Evolutionary conservation across 208 protist genomes (phyloP), one percentile per base, ranked within the genome.

Genomic region (Porcisia deanei): DNA sequence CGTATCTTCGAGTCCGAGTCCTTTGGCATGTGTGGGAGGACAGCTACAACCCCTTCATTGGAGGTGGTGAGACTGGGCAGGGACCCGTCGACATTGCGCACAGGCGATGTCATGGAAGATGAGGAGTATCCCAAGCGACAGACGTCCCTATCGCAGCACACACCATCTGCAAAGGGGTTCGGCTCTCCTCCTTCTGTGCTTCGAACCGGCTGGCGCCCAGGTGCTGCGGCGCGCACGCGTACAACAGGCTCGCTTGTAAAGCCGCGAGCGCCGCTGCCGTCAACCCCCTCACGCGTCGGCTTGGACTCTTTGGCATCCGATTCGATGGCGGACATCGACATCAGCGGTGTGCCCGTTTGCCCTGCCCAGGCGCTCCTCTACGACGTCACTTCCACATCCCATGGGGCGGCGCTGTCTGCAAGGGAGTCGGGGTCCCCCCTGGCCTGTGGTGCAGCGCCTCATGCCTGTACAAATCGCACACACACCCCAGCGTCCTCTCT

Each of bases 171-270:
- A 12, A 16, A 55, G 47, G 37, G 37, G 37, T 57, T 22, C 8
- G 63, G 55, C 10, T 81, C 76, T 2, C 76, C 76, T n/a, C 76
- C 76, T 34, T 76, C 71, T 37, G 76, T 81, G 30, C 37, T 53
- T 52, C 53, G 39, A 58, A 81, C 76, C 7, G 64, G 69, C 2
- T 22, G 37, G 57, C 76, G 70, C 12, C 45, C 34, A 34, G 43
- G 14, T 63, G 5, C 60, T 1, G 30, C 41, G 57, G 37, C 41
- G 30, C 39, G 3, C 14, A 30, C 8, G 9, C 41, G 22, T 47
- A 43, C 6, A 43, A 9, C 63, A 67, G 25, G 6, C 63, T 34
- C 41, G 41, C 34, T n/a, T 43, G 41, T 47, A 34, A 14, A 16
- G 20, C 47, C 9, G 47, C 66, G 66, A 41, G 47, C 41, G 47